phyloP scores from a whole-genome alignment of 768 basidiomycete genomes.

The Harrya chromipes region DNA sequence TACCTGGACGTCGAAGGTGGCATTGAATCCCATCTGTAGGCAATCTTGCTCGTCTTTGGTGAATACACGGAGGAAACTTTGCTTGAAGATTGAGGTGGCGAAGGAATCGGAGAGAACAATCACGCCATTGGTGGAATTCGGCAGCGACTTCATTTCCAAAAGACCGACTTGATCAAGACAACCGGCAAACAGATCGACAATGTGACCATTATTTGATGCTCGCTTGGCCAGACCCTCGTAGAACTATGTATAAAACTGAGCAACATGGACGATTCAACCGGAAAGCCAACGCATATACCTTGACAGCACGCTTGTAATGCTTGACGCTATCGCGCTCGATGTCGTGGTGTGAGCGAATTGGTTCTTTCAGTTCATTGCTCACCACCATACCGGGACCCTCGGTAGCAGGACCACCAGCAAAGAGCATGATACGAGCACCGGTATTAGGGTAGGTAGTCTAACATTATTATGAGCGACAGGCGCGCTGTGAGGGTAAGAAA shows the following conservation, averaged over 20 bases:
- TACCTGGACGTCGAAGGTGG: conserved; percentile 97
- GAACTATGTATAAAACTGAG: conserved; percentile 53
- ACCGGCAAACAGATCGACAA: conserved; percentile 92
- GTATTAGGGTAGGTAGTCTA: conserved; percentile 92
- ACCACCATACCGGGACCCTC: conserved; percentile 98
- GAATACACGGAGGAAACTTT: conserved; percentile 91
- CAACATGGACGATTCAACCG: not conserved
- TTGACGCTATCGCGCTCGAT: conserved; percentile 96
- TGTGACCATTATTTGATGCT: conserved; percentile 91
- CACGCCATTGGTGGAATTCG: conserved; percentile 95
- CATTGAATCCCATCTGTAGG: conserved; percentile 97
- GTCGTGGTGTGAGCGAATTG: conserved; percentile 97
- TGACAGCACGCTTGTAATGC: conserved; percentile 94
- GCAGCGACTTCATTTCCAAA: conserved; percentile 93
- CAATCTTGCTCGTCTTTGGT: conserved; percentile 90
- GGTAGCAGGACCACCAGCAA: conserved; percentile 92
- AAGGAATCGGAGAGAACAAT: conserved; percentile 97
- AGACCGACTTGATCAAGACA: conserved; percentile 98
- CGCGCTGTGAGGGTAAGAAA: not conserved
- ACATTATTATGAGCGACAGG: not conserved
- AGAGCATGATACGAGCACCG: conserved; percentile 94
- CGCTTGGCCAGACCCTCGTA: conserved; percentile 94
- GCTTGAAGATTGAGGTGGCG: conserved; percentile 97
- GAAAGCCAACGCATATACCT: conserved; percentile 49
- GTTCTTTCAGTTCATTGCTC: conserved; percentile 91